Conservation (phyloP, 1,284 basidiomycete genomes). For the Leucoagaricus sp. region DNA sequence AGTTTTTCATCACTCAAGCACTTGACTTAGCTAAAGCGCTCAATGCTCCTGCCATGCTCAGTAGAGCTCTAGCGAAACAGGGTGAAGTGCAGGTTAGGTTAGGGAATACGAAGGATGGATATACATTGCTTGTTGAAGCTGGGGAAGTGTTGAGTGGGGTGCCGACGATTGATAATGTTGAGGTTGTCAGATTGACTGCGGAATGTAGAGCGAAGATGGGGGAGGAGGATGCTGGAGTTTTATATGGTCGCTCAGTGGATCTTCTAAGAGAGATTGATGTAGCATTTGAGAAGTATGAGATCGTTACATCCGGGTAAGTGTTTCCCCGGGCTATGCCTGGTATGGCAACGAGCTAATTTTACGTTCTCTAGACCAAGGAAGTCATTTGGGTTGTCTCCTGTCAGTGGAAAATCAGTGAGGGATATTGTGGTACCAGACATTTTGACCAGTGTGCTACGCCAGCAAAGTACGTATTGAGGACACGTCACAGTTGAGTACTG, state of each 20-base stretch:
- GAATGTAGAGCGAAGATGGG: slow-evolving; percentile 53
- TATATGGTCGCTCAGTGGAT: slow-evolving; percentile 54
- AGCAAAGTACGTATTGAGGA: slow-evolving; percentile 60
- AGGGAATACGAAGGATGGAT: slow-evolving; percentile 56
- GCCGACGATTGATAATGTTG: slow-evolving; percentile 58
- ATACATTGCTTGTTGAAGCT: slow-evolving; percentile 54
- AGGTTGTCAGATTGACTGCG: slow-evolving; percentile 63
- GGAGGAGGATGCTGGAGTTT: slow-evolving; percentile 41
- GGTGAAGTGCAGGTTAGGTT: slow-evolving; percentile 72
- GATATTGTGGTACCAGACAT: slow-evolving; percentile 71
- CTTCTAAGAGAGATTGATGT: slow-evolving; percentile 62
- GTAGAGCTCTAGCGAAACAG: slow-evolving; percentile 63
- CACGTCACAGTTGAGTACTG: neutral
- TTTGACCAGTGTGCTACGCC: slow-evolving; percentile 67
- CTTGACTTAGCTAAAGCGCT: slow-evolving; percentile 66
- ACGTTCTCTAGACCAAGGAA: slow-evolving; percentile 26
- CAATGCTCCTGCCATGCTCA: slow-evolving; percentile 62
- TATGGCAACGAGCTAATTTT: slow-evolving; percentile 7
- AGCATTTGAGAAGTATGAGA: slow-evolving; percentile 56
- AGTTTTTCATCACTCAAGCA: slow-evolving; percentile 80
- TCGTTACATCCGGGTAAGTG: slow-evolving; percentile 42
- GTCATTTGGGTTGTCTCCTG: slow-evolving; percentile 43
- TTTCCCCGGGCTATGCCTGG: neutral
- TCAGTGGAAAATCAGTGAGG: slow-evolving; percentile 29
- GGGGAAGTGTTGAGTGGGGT: slow-evolving; percentile 44